A percentile compares a stretch with the other conserved stretches of the same genome.
phyloP scores from a whole-genome alignment of 108 stramenopile species.

The Pseudonitzschia delicatissima region DNA sequence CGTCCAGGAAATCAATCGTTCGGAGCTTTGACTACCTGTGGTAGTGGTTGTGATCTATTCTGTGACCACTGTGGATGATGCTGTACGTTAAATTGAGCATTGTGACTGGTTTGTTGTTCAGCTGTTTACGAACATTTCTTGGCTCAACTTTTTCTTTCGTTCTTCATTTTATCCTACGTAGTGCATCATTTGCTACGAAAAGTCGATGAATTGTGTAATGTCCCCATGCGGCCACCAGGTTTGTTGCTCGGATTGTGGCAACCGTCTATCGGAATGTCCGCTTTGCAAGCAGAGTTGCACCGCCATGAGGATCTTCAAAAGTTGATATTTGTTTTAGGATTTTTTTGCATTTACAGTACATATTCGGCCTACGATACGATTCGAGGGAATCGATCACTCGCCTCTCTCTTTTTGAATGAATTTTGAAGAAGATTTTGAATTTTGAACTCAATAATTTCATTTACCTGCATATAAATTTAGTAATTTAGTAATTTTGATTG shows the following conservation, averaged over 20 bases:
- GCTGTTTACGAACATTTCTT: too few relatives aligned
- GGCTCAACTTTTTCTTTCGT: not conserved
- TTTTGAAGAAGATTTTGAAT: too few relatives aligned
- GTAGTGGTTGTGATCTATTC: constrained; percentile 17
- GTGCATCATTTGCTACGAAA: constrained; percentile 65
- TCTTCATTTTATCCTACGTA: not conserved
- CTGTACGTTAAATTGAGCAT: constrained; percentile 25
- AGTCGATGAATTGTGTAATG: constrained; percentile 60
- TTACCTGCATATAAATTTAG: too few relatives aligned
- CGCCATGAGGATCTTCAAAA: constrained; percentile 47
- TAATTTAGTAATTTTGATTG: too few relatives aligned
- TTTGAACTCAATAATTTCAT: too few relatives aligned
- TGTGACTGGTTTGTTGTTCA: too few relatives aligned
- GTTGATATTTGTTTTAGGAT: too few relatives aligned
- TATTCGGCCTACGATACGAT: not conserved
- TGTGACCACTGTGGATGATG: constrained; percentile 34
- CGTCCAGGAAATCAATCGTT: constrained; percentile 16
- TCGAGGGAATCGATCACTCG: too few relatives aligned
- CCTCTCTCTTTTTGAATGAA: not conserved
- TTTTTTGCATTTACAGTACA: too few relatives aligned
- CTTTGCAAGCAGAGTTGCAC: constrained; percentile 55
- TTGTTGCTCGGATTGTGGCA: constrained; percentile 62
- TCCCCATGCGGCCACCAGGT: constrained; percentile 82
- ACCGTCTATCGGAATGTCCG: constrained; percentile 44
- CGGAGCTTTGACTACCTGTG: not conserved